Evolutionary conservation across 495 filamentous ascomycete genomes (phyloP).

Genomic region (Tetracladium marchalianum): DNA sequence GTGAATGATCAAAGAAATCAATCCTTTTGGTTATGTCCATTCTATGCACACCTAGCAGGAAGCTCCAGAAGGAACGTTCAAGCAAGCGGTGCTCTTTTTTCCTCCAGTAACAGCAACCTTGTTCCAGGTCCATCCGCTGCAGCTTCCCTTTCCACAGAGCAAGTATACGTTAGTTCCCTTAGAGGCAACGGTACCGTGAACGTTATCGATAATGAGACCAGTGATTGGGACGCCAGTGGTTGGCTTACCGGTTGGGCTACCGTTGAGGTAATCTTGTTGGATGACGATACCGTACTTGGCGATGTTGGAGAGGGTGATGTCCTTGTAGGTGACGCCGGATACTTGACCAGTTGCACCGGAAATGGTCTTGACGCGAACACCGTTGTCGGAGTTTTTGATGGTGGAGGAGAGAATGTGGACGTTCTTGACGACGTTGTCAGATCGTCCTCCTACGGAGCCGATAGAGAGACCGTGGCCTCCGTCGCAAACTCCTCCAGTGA

Average conservation of each 20-base stretch:
- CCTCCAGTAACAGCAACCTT: constrained; percentile 38
- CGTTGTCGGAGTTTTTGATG: constrained; percentile 43
- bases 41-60: constrained; percentile 23
- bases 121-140: constrained; percentile 39
- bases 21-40: background rate
- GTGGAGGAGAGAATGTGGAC: constrained; percentile 44
- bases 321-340: constrained; percentile 43
- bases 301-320: constrained; percentile 48
- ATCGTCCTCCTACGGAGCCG: constrained; percentile 56
- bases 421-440: constrained; percentile 46
- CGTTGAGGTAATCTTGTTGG: constrained; percentile 61
- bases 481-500: constrained; percentile 40
- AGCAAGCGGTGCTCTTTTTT: constrained; percentile 30
- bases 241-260: constrained; percentile 47
- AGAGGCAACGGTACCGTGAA: constrained; percentile 39
- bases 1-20: background rate
- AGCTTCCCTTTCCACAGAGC: constrained; percentile 39
- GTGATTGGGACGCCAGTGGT: constrained; percentile 55
- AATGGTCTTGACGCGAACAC: constrained; percentile 56
- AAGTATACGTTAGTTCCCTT: constrained; percentile 41
- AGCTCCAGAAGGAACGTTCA: constrained; percentile 31
- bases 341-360: constrained; percentile 46
- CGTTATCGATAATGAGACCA: constrained; percentile 38
- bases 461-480: constrained; percentile 63
- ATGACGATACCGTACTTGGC: constrained; percentile 55